Conservation (phyloP, 495 filamentous ascomycete genomes). For the Aspergillus diversus region DNA sequence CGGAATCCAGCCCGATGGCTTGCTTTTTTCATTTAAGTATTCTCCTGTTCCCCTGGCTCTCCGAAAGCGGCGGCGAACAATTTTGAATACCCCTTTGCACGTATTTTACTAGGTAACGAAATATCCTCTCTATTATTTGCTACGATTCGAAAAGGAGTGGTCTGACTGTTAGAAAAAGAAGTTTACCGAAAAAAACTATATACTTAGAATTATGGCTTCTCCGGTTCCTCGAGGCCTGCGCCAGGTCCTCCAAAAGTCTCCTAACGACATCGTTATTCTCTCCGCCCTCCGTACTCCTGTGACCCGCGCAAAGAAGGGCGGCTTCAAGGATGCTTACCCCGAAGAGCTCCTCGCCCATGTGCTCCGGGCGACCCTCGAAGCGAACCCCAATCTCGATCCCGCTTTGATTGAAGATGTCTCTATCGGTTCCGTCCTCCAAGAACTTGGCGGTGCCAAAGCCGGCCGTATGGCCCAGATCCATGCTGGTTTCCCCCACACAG, state of each 20-base stretch:
- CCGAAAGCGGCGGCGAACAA: conserved; percentile 1
- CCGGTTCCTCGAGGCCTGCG: conserved; percentile 67
- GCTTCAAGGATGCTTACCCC: conserved; percentile 85
- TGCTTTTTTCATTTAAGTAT: conserved; percentile 19
- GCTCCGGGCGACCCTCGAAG: conserved; percentile 78
- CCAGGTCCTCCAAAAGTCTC: conserved; percentile 78
- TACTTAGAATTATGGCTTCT: conserved; percentile 47
- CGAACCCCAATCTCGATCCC: conserved; percentile 75
- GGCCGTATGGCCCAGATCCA: conserved; percentile 89
- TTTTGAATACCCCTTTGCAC: conserved; percentile 11
- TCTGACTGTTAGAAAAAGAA: background rate
- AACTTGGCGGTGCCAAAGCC: conserved; percentile 89
- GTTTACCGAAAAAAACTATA: background rate
- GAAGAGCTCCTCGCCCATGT: conserved; percentile 84
- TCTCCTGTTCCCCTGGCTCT: conserved; percentile 1
- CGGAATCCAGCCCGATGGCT: conserved; percentile 37
- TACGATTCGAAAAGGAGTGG: background rate
- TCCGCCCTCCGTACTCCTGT: conserved; percentile 86
- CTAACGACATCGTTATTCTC: conserved; percentile 84
- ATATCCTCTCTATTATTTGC: background rate
- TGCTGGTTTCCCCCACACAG: conserved; percentile 72
- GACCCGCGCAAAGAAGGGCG: conserved; percentile 78
- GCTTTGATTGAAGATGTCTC: conserved; percentile 75
- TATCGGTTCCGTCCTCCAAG: conserved; percentile 85
- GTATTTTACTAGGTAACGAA: background rate